phyloP scores from a whole-genome alignment of 2,329 filamentous ascomycete genomes.

The Paraconiothyrium brasiliense region DNA sequence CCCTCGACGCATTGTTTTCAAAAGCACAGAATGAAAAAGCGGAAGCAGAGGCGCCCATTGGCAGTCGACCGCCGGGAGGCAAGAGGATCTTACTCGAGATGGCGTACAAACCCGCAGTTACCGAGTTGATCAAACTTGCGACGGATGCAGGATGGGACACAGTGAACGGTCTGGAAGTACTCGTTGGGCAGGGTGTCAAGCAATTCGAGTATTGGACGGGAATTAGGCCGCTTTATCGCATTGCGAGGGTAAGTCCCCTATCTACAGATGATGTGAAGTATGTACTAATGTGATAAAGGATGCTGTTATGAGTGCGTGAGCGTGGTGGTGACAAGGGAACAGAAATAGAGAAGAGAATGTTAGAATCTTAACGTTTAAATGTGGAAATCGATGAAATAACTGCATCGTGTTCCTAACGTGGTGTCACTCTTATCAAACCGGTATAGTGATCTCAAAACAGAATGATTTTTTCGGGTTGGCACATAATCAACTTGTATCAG shows the following conservation, averaged over 20 bases:
- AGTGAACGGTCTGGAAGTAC: slow-evolving; percentile 86
- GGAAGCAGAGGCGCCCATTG: slow-evolving; percentile 30
- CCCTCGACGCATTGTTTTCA: slow-evolving; percentile 66
- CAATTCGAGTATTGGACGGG: slow-evolving; percentile 91
- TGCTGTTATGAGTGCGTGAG: slow-evolving; percentile 29
- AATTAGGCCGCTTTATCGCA: slow-evolving; percentile 75
- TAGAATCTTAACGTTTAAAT: neutral
- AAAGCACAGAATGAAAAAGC: slow-evolving; percentile 34
- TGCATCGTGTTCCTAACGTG: neutral
- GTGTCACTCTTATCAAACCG: neutral
- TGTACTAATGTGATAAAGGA: slow-evolving; percentile 26
- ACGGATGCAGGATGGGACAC: slow-evolving; percentile 80
- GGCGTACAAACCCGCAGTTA: slow-evolving; percentile 91
- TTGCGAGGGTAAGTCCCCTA: slow-evolving; percentile 66
- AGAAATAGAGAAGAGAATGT: neutral
- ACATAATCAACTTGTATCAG: too few species aligned
- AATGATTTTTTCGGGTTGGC: neutral
- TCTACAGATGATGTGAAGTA: neutral
- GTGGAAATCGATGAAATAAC: neutral
- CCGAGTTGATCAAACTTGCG: slow-evolving; percentile 85
- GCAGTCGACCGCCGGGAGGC: slow-evolving; percentile 32
- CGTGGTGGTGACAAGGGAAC: neutral
- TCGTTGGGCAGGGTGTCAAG: slow-evolving; percentile 84
- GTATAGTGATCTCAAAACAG: neutral
- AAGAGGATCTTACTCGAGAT: slow-evolving; percentile 80